A percentile compares a stretch with the other conserved stretches of the same genome.
Evolutionary conservation across 163 green algal genomes (phyloP).

Genomic region (Scenedesmus sp.): DNA sequence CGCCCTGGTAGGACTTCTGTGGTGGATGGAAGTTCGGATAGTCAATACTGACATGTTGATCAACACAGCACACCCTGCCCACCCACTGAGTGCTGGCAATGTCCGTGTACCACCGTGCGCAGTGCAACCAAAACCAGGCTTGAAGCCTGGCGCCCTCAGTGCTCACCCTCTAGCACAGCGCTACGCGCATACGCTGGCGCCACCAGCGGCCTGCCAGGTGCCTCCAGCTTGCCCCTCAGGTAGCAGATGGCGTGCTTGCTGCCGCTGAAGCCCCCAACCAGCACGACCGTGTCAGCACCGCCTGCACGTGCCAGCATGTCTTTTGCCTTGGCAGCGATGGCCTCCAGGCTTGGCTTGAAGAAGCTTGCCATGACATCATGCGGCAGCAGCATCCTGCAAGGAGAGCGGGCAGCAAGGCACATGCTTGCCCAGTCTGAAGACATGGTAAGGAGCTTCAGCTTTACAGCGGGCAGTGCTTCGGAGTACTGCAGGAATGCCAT

Average conservation of each 20-base stretch:
- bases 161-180: constrained; percentile 38
- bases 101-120: too few relatives aligned
- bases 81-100: too few relatives aligned
- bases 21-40: too few relatives aligned
- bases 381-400: neutral
- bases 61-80: too few relatives aligned
- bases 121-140: too few relatives aligned
- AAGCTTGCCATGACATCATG: constrained; percentile 7
- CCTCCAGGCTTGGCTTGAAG: constrained; percentile 37
- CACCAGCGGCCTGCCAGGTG: constrained; percentile 11
- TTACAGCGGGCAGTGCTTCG: too few relatives aligned
- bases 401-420: neutral
- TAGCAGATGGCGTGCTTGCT: constrained; percentile 2
- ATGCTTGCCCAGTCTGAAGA: too few relatives aligned
- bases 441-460: too few relatives aligned
- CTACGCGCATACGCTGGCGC: constrained; percentile 6
- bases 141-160: too few relatives aligned
- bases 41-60: too few relatives aligned
- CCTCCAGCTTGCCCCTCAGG: constrained; percentile 17
- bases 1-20: too few relatives aligned
- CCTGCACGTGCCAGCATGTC: constrained; percentile 33
- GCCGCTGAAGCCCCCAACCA: constrained; percentile 45
- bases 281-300: constrained; percentile 30
- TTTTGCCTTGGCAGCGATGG: neutral
- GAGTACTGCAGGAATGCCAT: too few relatives aligned